phyloP scores from a whole-genome alignment of 345 rosid species.

The Kandelia obovata region DNA sequence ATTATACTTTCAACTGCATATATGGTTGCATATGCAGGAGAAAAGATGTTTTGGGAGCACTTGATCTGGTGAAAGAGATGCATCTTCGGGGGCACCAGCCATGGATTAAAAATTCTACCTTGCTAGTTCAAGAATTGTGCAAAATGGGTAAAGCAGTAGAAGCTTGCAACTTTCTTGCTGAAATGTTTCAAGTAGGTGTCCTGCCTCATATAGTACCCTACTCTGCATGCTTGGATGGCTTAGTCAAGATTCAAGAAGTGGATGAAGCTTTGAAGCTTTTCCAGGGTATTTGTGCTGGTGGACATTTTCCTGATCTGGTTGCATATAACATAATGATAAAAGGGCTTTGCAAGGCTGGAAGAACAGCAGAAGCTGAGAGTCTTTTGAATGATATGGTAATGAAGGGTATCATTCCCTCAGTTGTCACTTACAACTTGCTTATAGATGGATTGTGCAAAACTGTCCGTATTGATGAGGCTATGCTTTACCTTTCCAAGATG shows the following conservation, averaged over 20 bases:
- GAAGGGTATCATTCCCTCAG: conserved; percentile 70
- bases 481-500: conserved; percentile 57
- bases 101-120: conserved; percentile 71
- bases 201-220: conserved; percentile 65
- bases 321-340: conserved; percentile 71
- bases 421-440: conserved; percentile 63
- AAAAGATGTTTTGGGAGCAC: conserved; percentile 54
- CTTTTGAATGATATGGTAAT: conserved; percentile 60
- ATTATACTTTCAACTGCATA: conserved; percentile 61
- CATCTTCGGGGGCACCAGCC: conserved; percentile 70
- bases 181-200: conserved; percentile 70
- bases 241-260: conserved; percentile 47
- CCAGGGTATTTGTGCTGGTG: conserved; percentile 44
- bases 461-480: conserved; percentile 48
- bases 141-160: conserved; percentile 49
- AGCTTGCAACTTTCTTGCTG: conserved; percentile 60
- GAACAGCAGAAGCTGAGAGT: conserved; percentile 57
- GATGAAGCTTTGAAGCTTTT: conserved; percentile 70
- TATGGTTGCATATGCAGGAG: conserved; percentile 67
- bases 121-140: conserved; percentile 56
- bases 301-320: conserved; percentile 71
- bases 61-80: conserved; percentile 60
- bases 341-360: conserved; percentile 59
- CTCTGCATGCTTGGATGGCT: conserved; percentile 71
- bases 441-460: conserved; percentile 85